Base-by-base conservation (phyloP, 1,284 basidiomycete genomes). In the Cutaneotrichosporon cyanovorans region DNA sequence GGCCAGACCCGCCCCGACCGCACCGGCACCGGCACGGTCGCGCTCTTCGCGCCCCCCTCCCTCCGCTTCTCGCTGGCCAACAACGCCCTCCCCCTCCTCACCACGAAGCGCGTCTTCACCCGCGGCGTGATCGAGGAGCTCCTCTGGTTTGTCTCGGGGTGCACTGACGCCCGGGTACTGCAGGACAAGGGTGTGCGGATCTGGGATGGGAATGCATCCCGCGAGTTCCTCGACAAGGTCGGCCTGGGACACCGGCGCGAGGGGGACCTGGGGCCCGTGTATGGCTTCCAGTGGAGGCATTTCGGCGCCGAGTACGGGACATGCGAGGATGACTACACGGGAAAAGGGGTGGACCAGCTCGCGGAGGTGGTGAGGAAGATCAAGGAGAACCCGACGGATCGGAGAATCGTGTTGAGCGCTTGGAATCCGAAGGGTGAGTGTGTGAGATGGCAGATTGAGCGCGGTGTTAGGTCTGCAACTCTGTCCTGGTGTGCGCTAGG, bases 211-310 rank as follows among this genome's bases (percentile, higher is more conserved):
- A 98, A 98, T 60, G 93, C 90, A 7, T 86, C 84, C 11, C 79
- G 83, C 54, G 84, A 81, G 51, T 98, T 93, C 61, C 73, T 98
- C 31, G 87, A 91, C 61, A 79, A 79, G 48, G 77, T 89, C 16
- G 92, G 93, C 0, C 73, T 98, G 16, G 76, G 76, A 0, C 83
- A 93, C 61, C 76, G 91, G n/a, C 74, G 85, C 2, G 85, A 89
- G 63, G 95, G 93, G 7, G 93, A 97, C 67, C 73, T 98, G 2
- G 93, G 93, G 0, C 93, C 95, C 0, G 89, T 98, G 2, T 98
- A 98, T 66, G 93, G 93, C 0, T 98, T 98, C 68, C 93, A 98
- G 63, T 98, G 95, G 93, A 77, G 93, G 45, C 92, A 97, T 69
- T 98, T 97, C 70, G 93, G 95, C 1, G 93, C 93, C 0, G 73